Percentiles rank a stretch among this genome's conserved stretches.
Evolutionary conservation across 1,284 basidiomycete species (phyloP).

Genomic region (Trichosporon sp.): DNA sequence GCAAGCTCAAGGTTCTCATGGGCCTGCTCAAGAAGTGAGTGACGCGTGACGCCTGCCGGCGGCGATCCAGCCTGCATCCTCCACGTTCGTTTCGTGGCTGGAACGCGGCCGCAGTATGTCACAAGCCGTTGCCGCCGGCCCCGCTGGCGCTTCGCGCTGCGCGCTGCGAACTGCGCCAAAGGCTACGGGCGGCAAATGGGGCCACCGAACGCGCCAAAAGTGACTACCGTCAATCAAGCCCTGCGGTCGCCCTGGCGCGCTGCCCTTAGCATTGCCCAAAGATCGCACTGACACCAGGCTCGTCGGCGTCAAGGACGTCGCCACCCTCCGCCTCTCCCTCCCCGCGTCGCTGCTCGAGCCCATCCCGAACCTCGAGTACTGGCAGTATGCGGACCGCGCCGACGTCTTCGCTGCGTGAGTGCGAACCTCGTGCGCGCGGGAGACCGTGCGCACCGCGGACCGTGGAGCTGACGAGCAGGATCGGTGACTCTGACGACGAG

Average conservation of each 20-base stretch:
- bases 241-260: background rate
- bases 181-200: background rate
- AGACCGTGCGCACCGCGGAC: background rate
- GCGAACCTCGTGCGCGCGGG: background rate
- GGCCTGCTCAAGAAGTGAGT: slow-evolving; percentile 80
- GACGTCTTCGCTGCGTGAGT: slow-evolving; percentile 84
- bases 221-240: background rate
- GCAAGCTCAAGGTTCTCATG: slow-evolving; percentile 85
- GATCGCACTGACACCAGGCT: slow-evolving; percentile 8
- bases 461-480: slow-evolving; percentile 52
- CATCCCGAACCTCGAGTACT: slow-evolving; percentile 89
- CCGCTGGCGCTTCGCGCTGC: background rate
- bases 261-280: background rate
- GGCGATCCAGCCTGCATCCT: background rate
- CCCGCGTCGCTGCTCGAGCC: slow-evolving; percentile 86
- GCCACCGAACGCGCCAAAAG: background rate
- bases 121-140: background rate
- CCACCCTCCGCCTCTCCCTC: slow-evolving; percentile 58
- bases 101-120: background rate
- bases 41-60: background rate
- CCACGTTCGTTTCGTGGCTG: slow-evolving; percentile 1
- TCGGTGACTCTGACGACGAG: slow-evolving; percentile 84
- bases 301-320: slow-evolving; percentile 5
- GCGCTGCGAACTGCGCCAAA: too few relatives aligned
- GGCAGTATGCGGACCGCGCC: slow-evolving; percentile 89